phyloP scores from a whole-genome alignment of 208 protist species.

The Naegleria fowleri region DNA sequence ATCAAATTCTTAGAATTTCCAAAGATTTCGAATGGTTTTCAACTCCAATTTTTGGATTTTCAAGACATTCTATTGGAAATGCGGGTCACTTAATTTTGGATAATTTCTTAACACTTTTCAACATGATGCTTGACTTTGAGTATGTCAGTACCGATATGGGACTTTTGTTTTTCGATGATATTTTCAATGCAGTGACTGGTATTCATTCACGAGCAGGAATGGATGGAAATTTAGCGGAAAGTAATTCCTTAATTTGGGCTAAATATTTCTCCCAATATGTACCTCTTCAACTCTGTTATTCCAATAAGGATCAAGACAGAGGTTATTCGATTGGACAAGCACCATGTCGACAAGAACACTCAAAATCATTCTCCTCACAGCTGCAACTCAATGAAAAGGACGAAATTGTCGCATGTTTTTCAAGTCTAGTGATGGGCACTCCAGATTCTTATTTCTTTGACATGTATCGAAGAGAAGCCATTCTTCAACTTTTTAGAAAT shows the following conservation, averaged over 20 bases:
- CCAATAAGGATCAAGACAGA: neutral
- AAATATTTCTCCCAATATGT: neutral
- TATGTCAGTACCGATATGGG: neutral
- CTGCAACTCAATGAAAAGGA: neutral
- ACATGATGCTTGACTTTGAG: neutral
- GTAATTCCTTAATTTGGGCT: neutral
- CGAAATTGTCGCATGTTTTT: neutral
- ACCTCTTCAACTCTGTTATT: neutral
- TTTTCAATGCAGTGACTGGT: neutral
- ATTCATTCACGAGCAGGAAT: neutral
- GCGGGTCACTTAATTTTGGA: neutral
- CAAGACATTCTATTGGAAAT: neutral
- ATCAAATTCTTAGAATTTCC: neutral
- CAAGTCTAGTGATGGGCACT: neutral
- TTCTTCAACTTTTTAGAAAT: neutral
- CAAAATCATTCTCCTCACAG: neutral
- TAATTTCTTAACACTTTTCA: neutral
- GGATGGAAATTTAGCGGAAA: neutral
- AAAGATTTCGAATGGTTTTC: neutral
- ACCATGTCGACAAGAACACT: neutral
- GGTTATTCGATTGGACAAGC: neutral
- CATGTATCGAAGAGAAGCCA: neutral
- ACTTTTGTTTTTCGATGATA: neutral
- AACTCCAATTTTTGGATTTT: neutral
- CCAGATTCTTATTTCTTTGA: neutral